Percentiles rank a stretch among this genome's conserved stretches.
Evolutionary conservation across 352 stramenopile species (phyloP).

Genomic region (Pythium monospermum): DNA sequence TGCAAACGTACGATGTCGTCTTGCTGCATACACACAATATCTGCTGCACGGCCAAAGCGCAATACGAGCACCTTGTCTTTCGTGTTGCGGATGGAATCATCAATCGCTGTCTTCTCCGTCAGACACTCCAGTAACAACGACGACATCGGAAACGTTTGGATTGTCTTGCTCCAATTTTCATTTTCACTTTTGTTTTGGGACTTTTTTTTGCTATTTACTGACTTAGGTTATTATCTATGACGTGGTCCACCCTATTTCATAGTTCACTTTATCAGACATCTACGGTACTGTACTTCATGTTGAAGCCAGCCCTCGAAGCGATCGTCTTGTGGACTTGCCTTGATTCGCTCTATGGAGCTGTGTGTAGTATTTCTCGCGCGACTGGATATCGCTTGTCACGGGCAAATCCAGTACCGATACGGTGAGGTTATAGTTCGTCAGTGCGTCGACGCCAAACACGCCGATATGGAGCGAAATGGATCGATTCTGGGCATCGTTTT

Average conservation of each 20-base stretch:
- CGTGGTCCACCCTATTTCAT: neutral
- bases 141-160: slow-evolving; percentile 29
- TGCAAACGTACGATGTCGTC: slow-evolving; percentile 65
- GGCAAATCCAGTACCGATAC: slow-evolving; percentile 62
- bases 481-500: slow-evolving; percentile 31
- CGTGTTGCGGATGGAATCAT: slow-evolving; percentile 71
- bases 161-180: neutral
- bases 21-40: slow-evolving; percentile 75
- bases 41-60: slow-evolving; percentile 63
- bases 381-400: slow-evolving; percentile 38
- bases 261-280: neutral
- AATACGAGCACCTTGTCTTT: slow-evolving; percentile 82
- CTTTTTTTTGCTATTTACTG: neutral
- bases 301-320: neutral
- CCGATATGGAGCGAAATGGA: slow-evolving; percentile 71
- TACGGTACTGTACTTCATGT: neutral
- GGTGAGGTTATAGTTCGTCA: slow-evolving; percentile 38
- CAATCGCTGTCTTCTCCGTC: slow-evolving; percentile 52
- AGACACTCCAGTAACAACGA: slow-evolving; percentile 72
- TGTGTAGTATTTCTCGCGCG: slow-evolving; percentile 54
- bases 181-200: too few relatives aligned
- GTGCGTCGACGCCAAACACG: slow-evolving; percentile 37
- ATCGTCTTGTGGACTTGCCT: neutral
- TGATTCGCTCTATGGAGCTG: slow-evolving; percentile 28
- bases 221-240: neutral